These are phyloP conservation scores for Penicillium angulare DNA, from an alignment of 495 filamentous ascomycete genomes.

Conservation along the genomic window DNA sequence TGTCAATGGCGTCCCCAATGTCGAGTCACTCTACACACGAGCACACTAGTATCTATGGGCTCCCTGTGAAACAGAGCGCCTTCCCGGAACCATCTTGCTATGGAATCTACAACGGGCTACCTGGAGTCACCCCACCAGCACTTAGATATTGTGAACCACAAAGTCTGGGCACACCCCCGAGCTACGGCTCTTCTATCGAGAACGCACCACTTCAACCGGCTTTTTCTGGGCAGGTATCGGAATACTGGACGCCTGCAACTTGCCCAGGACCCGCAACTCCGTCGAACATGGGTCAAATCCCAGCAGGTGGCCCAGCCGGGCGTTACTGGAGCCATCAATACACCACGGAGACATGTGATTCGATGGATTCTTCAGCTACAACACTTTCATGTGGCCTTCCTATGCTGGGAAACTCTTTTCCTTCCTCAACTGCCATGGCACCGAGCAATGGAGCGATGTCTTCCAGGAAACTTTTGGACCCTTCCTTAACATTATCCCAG, in stretches of 20 bases:
- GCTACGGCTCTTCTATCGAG: constrained; percentile 24
- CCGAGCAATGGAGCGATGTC: no score
- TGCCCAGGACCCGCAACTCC: constrained; percentile 15
- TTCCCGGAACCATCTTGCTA: constrained; percentile 19
- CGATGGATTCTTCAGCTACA: background rate
- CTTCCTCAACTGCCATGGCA: no score
- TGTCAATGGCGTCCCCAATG: constrained; percentile 15
- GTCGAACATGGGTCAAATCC: background rate
- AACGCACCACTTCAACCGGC: constrained; percentile 4
- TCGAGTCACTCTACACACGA: constrained; percentile 19
- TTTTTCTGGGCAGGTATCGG: constrained; percentile 9
- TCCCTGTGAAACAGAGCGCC: constrained; percentile 17
- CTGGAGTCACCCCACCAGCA: constrained; percentile 21
- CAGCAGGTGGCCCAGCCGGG: background rate
- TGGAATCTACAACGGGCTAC: constrained; percentile 15
- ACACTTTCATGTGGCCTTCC: background rate
- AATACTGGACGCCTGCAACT: constrained; percentile 25
- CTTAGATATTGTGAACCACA: constrained; percentile 26
- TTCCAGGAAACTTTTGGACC: no score
- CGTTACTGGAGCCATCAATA: background rate
- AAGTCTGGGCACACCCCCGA: constrained; percentile 23
- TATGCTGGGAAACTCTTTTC: background rate
- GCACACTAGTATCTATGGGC: constrained; percentile 12
- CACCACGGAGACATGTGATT: background rate
- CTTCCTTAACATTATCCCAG: no score